These are phyloP conservation scores for Picochlorum costavermella DNA, from an alignment of 139 green algal species.

Conservation along the genomic window DNA sequence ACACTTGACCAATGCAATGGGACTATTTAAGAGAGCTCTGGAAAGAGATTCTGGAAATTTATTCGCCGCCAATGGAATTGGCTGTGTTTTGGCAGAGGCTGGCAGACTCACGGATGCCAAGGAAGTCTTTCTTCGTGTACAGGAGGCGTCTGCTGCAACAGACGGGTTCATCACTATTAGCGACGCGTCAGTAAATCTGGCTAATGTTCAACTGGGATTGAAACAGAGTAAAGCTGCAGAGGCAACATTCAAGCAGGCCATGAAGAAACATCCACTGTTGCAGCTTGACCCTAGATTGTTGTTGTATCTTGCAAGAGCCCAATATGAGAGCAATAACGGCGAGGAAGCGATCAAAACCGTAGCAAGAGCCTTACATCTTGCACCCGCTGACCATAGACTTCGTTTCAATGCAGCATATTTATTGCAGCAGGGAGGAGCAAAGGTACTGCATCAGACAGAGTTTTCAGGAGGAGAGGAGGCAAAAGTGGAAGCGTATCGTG, in stretches of 20 bases:
- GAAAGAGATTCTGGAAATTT: conserved; percentile 51
- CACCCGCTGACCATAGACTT: conserved; percentile 57
- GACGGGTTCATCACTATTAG: conserved; percentile 52
- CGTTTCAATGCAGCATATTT: conserved; percentile 69
- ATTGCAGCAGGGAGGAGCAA: conserved; percentile 56
- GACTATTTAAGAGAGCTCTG: conserved; percentile 8
- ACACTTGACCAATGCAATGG: conserved; percentile 7
- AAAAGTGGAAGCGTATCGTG: conserved; percentile 26
- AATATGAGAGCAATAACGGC: conserved; percentile 67
- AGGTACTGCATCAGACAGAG: neutral
- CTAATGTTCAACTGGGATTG: conserved; percentile 57
- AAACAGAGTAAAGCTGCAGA: conserved; percentile 44
- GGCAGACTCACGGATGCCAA: conserved; percentile 54
- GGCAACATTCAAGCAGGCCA: conserved; percentile 54
- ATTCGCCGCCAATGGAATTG: conserved; percentile 81
- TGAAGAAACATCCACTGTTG: conserved; percentile 45
- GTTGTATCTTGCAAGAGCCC: conserved; percentile 41
- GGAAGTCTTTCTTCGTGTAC: conserved; percentile 60
- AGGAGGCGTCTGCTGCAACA: conserved; percentile 48
- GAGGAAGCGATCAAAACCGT: conserved; percentile 51
- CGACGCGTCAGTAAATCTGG: conserved; percentile 57
- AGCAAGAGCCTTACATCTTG: conserved; percentile 61
- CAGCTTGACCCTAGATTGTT: conserved; percentile 28
- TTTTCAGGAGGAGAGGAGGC: neutral
- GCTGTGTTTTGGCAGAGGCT: conserved; percentile 70